These are phyloP conservation scores for Cryphonectria parasitica DNA, from an alignment of 2,329 filamentous ascomycete genomes.

Conservation along the genomic window DNA sequence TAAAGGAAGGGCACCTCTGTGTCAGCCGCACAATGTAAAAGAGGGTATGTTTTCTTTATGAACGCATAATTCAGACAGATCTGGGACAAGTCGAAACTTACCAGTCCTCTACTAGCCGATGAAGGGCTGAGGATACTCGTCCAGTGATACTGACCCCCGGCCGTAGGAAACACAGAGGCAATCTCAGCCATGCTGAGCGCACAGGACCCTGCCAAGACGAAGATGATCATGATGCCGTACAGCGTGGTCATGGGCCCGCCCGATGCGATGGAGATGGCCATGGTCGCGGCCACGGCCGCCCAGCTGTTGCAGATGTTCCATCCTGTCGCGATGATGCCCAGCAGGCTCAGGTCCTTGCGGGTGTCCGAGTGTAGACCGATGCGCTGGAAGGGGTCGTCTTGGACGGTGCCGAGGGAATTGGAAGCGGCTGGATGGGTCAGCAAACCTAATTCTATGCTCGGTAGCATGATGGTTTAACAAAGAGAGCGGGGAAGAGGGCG, in stretches of 20 bases:
- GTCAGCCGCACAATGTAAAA: too few species aligned
- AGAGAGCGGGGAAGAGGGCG: too few species aligned
- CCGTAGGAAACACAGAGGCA: conserved; percentile 42
- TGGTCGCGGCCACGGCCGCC: conserved; percentile 32
- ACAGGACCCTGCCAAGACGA: conserved; percentile 34
- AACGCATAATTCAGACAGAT: too few species aligned
- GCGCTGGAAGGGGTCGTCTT: conserved; percentile 13
- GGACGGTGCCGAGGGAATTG: conserved; percentile 19
- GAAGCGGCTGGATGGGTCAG: conserved; percentile 6
- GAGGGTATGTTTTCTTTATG: too few species aligned
- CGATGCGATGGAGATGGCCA: conserved; percentile 31
- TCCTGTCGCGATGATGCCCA: conserved; percentile 27
- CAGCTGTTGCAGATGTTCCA: conserved; percentile 36
- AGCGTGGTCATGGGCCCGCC: conserved; percentile 31
- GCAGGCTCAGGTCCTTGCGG: conserved; percentile 22
- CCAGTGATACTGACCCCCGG: conserved; percentile 46
- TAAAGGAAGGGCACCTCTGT: neutral
- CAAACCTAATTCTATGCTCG: neutral
- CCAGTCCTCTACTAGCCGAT: conserved; percentile 16
- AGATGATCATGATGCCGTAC: conserved; percentile 38
- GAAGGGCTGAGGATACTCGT: conserved; percentile 37
- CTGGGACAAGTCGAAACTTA: too few species aligned
- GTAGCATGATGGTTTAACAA: neutral
- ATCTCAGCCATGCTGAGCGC: conserved; percentile 43
- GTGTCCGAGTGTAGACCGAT: conserved; percentile 18